A percentile compares a stretch with the other conserved stretches of the same genome.
phyloP scores from a whole-genome alignment of 192 early-diverging fungal species.

The Funneliformis mosseae region DNA sequence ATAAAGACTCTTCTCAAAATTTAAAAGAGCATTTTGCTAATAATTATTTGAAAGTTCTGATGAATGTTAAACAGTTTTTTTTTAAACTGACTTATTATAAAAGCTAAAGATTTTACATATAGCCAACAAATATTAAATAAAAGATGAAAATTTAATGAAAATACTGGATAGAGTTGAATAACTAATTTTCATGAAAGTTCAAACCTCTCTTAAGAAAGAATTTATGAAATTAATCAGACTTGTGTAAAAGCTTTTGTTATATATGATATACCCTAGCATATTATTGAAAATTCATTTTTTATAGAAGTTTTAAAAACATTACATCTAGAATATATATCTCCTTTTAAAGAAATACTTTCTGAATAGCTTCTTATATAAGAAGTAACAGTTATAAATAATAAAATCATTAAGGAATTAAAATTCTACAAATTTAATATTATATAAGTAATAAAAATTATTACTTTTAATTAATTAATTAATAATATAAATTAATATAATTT shows the following conservation, averaged over 20 bases:
- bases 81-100: not conserved
- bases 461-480: not conserved
- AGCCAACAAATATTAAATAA: not conserved
- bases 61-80: not conserved
- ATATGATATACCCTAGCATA: too few relatives aligned
- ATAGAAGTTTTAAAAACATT: too few relatives aligned
- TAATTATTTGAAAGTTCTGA: not conserved
- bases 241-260: too few relatives aligned
- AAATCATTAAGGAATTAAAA: not conserved
- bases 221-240: too few relatives aligned
- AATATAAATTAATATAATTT: conserved; percentile 6
- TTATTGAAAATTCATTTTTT: too few relatives aligned
- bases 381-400: too few relatives aligned
- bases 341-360: too few relatives aligned
- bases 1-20: not conserved
- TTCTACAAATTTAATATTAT: not conserved
- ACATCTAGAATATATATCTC: too few relatives aligned
- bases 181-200: not conserved
- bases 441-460: not conserved
- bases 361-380: too few relatives aligned
- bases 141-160: not conserved
- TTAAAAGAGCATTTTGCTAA: not conserved
- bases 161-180: not conserved
- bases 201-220: too few relatives aligned
- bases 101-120: not conserved